Evolutionary conservation across 345 rosid species (phyloP).

Genomic region (Gossypium sturtianum): DNA sequence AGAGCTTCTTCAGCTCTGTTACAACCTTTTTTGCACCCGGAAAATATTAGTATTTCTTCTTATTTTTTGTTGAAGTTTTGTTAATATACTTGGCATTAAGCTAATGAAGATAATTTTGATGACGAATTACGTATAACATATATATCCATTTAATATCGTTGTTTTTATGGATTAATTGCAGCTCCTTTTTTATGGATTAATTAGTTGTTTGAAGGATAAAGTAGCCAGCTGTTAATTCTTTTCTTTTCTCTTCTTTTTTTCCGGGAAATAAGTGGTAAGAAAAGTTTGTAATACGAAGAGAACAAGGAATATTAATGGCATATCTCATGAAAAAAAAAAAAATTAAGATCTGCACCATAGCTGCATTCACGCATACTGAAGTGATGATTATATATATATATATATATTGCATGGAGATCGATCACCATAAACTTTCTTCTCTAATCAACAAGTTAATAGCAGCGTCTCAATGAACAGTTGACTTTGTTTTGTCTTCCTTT

Average conservation of each 20-base stretch:
- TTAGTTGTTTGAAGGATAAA: too few relatives aligned
- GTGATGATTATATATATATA: too few relatives aligned
- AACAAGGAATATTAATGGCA: neutral
- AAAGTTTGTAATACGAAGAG: neutral
- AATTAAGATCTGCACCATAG: neutral
- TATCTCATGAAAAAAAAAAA: neutral
- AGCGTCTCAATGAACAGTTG: neutral
- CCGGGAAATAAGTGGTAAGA: too few relatives aligned
- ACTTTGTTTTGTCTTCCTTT: neutral
- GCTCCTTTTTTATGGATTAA: too few relatives aligned
- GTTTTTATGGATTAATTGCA: too few relatives aligned
- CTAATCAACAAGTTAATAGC: neutral
- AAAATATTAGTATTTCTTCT: neutral
- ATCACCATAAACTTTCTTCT: too few relatives aligned
- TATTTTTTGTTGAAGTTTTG: neutral
- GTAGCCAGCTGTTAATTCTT: too few relatives aligned
- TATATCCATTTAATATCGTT: too few relatives aligned
- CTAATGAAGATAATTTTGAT: neutral
- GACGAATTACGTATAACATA: too few relatives aligned
- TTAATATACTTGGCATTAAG: neutral
- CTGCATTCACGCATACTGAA: too few relatives aligned
- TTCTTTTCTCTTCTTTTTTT: too few relatives aligned
- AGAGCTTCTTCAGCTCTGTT: neutral
- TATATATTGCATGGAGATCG: too few relatives aligned
- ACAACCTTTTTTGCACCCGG: neutral